Evolutionary conservation across 495 filamentous ascomycete species (phyloP).

Genomic region (Pyrenula massariospora): DNA sequence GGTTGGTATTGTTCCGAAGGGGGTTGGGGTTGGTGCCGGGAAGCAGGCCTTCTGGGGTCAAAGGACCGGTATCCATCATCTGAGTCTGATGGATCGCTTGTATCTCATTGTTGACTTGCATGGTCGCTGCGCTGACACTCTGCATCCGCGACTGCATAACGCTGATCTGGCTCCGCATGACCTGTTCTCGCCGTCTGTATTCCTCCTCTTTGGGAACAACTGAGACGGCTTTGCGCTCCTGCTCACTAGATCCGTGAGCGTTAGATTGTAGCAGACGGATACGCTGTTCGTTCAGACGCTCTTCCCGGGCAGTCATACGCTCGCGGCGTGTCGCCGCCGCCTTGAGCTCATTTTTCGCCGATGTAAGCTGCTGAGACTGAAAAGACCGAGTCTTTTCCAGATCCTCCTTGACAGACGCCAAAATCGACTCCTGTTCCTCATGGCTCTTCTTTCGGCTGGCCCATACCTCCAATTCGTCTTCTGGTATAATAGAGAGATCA

Average conservation of each 20-base stretch:
- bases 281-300: constrained; percentile 67
- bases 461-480: constrained; percentile 51
- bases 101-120: constrained; percentile 36
- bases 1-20: constrained; percentile 19
- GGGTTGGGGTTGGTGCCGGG: constrained; percentile 31
- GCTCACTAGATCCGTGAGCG: constrained; percentile 60
- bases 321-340: constrained; percentile 64
- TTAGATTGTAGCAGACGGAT: constrained; percentile 69
- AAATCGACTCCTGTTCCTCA: constrained; percentile 50
- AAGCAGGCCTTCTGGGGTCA: constrained; percentile 37
- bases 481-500: constrained; percentile 53
- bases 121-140: constrained; percentile 32
- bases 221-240: constrained; percentile 58
- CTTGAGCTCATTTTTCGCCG: constrained; percentile 53
- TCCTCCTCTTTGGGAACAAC: constrained; percentile 55
- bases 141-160: constrained; percentile 33
- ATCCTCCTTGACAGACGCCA: constrained; percentile 45
- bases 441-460: constrained; percentile 47
- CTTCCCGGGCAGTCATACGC: constrained; percentile 61
- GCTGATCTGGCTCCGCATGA: constrained; percentile 31
- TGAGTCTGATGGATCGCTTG: constrained; percentile 30
- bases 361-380: constrained; percentile 50
- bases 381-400: constrained; percentile 50
- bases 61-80: constrained; percentile 30
- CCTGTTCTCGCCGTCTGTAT: constrained; percentile 41